A percentile compares a stretch with the other conserved stretches of the same genome.
phyloP scores from a whole-genome alignment of 1,139 yeast species.

The Taphrina communis region DNA sequence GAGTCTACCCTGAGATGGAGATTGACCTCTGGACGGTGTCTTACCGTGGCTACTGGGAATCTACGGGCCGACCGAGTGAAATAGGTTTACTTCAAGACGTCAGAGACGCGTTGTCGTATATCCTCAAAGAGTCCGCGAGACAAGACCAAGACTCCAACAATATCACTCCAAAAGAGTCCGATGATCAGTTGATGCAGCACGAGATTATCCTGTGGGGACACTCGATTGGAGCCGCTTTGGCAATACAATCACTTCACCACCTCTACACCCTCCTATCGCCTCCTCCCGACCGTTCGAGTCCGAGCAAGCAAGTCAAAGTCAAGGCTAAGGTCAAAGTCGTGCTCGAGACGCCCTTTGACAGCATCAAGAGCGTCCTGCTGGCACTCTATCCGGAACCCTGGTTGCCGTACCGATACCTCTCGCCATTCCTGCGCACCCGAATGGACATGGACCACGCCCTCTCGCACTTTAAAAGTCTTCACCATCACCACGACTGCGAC shows the following conservation, averaged over 20 bases:
- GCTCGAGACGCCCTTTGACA: constrained; percentile 36
- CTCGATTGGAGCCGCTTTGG: constrained; percentile 35
- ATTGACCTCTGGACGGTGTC: constrained; percentile 26
- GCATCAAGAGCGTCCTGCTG: constrained; percentile 10
- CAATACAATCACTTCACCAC: constrained; percentile 11
- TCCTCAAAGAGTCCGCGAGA: not conserved
- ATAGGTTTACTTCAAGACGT: constrained; percentile 28
- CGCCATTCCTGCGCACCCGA: constrained; percentile 25
- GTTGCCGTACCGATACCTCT: constrained; percentile 39
- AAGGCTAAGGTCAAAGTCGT: constrained; percentile 11
- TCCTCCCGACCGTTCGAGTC: not conserved
- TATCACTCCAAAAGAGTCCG: too few relatives aligned
- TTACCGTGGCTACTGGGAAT: constrained; percentile 38
- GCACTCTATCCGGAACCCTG: constrained; percentile 36
- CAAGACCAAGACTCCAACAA: too few relatives aligned
- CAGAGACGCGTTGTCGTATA: constrained; percentile 1
- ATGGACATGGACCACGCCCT: constrained; percentile 22
- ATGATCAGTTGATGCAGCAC: too few relatives aligned
- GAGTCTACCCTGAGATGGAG: not conserved
- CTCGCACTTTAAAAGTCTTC: not conserved
- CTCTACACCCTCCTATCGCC: not conserved
- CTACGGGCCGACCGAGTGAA: constrained; percentile 32
- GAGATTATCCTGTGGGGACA: constrained; percentile 37
- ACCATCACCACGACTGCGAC: not conserved
- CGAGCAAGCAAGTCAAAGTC: too few relatives aligned